phyloP scores from a whole-genome alignment of 2,329 filamentous ascomycete species.

The Talaromyces atroroseus region DNA sequence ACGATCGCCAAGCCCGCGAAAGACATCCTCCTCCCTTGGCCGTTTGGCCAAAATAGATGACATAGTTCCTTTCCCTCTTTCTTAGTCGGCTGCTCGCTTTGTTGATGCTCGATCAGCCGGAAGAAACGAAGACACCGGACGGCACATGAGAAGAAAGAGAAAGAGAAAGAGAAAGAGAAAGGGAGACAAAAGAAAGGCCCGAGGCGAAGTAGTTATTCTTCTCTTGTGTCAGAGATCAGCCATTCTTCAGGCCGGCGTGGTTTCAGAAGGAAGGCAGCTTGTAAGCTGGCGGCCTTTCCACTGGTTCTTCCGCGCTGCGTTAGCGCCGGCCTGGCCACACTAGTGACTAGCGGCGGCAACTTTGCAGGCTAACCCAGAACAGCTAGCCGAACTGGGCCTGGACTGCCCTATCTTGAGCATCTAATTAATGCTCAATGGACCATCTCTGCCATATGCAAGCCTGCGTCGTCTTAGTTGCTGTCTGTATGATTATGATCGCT shows the following conservation, averaged over 20 bases:
- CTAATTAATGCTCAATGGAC: too few species aligned
- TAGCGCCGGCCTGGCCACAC: not conserved
- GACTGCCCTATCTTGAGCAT: too few species aligned
- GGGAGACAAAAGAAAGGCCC: not conserved
- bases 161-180: not conserved
- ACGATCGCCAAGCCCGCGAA: conserved; percentile 57
- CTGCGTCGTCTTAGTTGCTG: not conserved
- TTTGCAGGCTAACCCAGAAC: not conserved
- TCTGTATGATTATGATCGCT: too few species aligned
- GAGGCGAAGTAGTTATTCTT: not conserved
- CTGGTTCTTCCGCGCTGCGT: not conserved
- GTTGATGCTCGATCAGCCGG: not conserved
- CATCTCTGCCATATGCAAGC: too few species aligned
- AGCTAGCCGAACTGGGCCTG: not conserved
- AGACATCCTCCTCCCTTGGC: conserved; percentile 43
- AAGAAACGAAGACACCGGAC: not conserved
- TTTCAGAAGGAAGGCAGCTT: not conserved
- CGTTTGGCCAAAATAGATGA: conserved; percentile 22
- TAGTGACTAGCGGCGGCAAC: not conserved
- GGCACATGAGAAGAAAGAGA: not conserved
- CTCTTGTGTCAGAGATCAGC: not conserved
- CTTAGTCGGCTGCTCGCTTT: not conserved
- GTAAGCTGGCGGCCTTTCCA: not conserved
- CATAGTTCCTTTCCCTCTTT: conserved; percentile 18
- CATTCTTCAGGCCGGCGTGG: conserved; percentile 4